Base-by-base conservation (phyloP, 2,329 filamentous ascomycete species). In the Lachnellula suecica region DNA sequence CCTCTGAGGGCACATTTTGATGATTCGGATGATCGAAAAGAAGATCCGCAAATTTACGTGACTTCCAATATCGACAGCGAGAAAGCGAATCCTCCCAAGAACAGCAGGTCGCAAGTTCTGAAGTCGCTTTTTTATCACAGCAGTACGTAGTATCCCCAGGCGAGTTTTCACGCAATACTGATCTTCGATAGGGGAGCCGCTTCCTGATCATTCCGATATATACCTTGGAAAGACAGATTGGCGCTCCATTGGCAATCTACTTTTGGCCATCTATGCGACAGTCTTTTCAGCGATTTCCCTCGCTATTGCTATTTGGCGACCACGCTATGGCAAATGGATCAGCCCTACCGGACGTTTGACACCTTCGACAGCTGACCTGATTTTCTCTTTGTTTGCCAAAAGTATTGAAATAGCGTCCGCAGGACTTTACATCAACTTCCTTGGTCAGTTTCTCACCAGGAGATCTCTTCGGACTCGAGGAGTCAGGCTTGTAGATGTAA, bases 291-390 rank as follows among this genome's bases (percentile, higher is more conserved):
- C 22, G 9, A 23, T 52, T 22, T 48, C 44, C 15, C 45, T 52
- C 20, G 50, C 44, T 13, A 48, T 52, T 44, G 50, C 50, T 5
- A 34, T 48, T 23, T 44, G 44, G 31, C 44, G 44, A 48, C 50
- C 50, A 22, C 50, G 50, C 20, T 52, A 52, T 20, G 50, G 50
- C 40, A 52, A 48, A 41, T 48, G 37, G 50, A 52, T 52, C 25
- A 24, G 50, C 15, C 50, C 50, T 13, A 44, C 45, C 3, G 44
- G 38, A 38, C 45, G 15, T 13, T 10, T 52, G 23, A 48, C 23
- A 29, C 50, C 50, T 15, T 52, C 50, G 13, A 52, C 45, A 4
- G 50, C 50, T 8, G 45, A 48, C 15, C 17, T 48, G 7, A n/a
- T 52, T 31, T 48, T 44, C 15, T 48, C 50, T 34, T 24, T 52